Conservation (phyloP, 768 basidiomycete genomes). For the Kwoniella dejecticola region DNA sequence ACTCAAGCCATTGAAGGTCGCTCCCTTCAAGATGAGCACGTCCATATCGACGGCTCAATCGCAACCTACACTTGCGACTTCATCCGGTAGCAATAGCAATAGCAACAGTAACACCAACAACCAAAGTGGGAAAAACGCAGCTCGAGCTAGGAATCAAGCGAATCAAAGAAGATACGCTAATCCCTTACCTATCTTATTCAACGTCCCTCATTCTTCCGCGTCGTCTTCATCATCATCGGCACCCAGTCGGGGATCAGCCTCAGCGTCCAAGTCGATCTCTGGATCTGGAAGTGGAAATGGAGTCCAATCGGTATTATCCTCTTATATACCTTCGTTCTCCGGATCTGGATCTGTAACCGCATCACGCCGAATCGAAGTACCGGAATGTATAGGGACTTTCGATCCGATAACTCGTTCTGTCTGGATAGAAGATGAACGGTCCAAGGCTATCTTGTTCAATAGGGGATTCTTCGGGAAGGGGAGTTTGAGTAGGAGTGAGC, state of each 20-base stretch:
- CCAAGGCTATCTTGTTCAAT: slow-evolving; percentile 76
- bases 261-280: no score
- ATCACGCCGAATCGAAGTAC: slow-evolving; percentile 46
- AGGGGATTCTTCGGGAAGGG: slow-evolving; percentile 98
- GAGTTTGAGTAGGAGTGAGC: slow-evolving; percentile 89
- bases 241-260: neutral
- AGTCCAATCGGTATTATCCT: slow-evolving; percentile 55
- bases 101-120: neutral
- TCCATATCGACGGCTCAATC: no score
- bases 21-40: no score
- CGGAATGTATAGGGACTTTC: slow-evolving; percentile 73
- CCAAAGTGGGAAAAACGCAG: slow-evolving; percentile 16
- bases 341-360: slow-evolving; percentile 60
- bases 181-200: slow-evolving; percentile 47
- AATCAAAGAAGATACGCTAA: slow-evolving; percentile 50
- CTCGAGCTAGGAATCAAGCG: slow-evolving; percentile 19
- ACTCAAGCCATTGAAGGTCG: no score
- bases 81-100: no score
- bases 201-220: slow-evolving; percentile 15
- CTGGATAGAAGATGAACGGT: slow-evolving; percentile 70
- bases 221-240: neutral
- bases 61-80: no score
- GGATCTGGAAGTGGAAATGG: no score
- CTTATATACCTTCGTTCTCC: slow-evolving; percentile 59
- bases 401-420: slow-evolving; percentile 82